These are phyloP conservation scores for Dalbergia cochinchinensis DNA, from an alignment of 306 rosid species.

Conservation along the genomic window DNA sequence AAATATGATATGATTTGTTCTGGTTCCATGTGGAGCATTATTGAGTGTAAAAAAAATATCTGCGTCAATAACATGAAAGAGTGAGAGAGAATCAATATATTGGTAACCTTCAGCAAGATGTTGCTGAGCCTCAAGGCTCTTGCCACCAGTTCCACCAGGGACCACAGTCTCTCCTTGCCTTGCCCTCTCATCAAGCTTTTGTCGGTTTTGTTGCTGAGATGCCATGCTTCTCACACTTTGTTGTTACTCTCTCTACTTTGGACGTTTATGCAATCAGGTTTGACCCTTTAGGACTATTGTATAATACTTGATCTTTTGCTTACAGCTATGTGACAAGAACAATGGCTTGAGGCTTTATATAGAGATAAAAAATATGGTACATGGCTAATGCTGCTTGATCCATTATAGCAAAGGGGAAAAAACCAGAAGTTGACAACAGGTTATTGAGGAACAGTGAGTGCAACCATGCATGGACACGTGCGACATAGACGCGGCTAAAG, in stretches of 20 bases:
- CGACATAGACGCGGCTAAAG: conserved; percentile 26
- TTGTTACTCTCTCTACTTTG: neutral
- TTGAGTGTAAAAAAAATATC: neutral
- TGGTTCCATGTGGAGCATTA: neutral
- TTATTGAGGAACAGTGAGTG: conserved; percentile 31
- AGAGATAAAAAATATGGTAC: neutral
- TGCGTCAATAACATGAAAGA: neutral
- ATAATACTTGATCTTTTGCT: neutral
- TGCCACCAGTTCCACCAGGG: conserved; percentile 90
- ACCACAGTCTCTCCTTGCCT: conserved; percentile 79
- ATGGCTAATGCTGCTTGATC: neutral
- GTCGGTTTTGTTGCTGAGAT: conserved; percentile 50
- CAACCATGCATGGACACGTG: conserved; percentile 43
- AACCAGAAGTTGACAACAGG: conserved; percentile 45
- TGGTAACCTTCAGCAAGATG: conserved; percentile 77
- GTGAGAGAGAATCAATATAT: neutral
- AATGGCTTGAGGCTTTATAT: conserved; percentile 43
- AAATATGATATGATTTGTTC: too few relatives aligned
- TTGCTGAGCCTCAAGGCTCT: conserved; percentile 84
- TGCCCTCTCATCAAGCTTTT: conserved; percentile 68
- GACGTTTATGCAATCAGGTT: neutral
- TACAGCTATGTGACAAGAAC: neutral
- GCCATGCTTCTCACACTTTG: conserved; percentile 48
- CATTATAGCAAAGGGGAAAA: neutral
- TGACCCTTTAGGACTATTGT: neutral